phyloP scores from a whole-genome alignment of 768 basidiomycete genomes.

The Atractiella rhizophila region DNA sequence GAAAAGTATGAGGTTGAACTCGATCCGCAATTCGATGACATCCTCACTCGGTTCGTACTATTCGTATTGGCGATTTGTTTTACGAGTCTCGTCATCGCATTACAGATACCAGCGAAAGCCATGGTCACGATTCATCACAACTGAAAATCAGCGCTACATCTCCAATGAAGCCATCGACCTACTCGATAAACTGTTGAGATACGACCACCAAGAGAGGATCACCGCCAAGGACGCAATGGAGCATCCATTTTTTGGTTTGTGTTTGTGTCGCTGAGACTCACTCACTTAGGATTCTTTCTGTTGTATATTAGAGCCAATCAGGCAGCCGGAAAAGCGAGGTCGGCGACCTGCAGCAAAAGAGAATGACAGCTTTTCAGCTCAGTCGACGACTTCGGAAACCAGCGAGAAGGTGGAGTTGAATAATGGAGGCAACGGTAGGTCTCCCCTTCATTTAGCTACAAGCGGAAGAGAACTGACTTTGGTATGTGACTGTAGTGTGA shows the following conservation, averaged over 20 bases:
- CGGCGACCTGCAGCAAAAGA: too few relatives aligned
- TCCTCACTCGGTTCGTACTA: slow-evolving; percentile 45
- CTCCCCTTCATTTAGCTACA: too few relatives aligned
- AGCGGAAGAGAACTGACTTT: too few relatives aligned
- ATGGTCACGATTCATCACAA: slow-evolving; percentile 84
- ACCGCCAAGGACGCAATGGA: slow-evolving; percentile 79
- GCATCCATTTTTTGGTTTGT: slow-evolving; percentile 75
- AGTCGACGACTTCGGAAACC: too few relatives aligned
- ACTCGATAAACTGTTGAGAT: slow-evolving; percentile 76
- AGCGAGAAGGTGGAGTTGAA: too few relatives aligned
- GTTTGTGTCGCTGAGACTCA: too few relatives aligned
- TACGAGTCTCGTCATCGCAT: slow-evolving; percentile 1
- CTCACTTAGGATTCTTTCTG: too few relatives aligned
- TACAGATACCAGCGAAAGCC: slow-evolving; percentile 69
- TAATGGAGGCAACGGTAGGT: too few relatives aligned
- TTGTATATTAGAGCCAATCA: too few relatives aligned
- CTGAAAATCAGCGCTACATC: slow-evolving; percentile 84
- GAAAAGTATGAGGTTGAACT: slow-evolving; percentile 89
- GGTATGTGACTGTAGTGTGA: too few relatives aligned
- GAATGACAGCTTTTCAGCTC: too few relatives aligned
- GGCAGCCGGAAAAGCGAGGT: too few relatives aligned
- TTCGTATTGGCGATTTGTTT: slow-evolving; percentile 2
- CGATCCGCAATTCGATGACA: slow-evolving; percentile 84
- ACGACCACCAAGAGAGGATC: slow-evolving; percentile 88
- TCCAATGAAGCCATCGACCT: slow-evolving; percentile 93